Percentiles rank a stretch among this genome's conserved stretches.
These are phyloP conservation scores for Neurospora sp. DNA, from an alignment of 495 filamentous ascomycete species.

Conservation along the genomic window DNA sequence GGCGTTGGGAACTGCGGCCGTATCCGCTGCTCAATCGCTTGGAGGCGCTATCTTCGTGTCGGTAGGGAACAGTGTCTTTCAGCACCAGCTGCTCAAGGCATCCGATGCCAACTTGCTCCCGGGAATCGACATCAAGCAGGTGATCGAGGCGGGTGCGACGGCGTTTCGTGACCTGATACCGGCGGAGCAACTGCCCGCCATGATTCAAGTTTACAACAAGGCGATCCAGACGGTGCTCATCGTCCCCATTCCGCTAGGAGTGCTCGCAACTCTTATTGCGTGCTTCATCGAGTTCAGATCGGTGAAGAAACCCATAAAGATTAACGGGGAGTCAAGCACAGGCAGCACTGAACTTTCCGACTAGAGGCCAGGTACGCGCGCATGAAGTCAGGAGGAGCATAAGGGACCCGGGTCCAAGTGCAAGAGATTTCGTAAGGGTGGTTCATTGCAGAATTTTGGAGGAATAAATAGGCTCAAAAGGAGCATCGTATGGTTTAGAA, in stretches of 20 bases:
- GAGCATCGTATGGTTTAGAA: not conserved
- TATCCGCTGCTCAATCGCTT: conserved; percentile 52
- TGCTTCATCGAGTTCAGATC: conserved; percentile 43
- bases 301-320: conserved; percentile 21
- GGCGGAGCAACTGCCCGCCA: conserved; percentile 14
- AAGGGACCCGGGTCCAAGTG: not conserved
- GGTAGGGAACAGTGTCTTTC: conserved; percentile 52
- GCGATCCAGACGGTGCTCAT: conserved; percentile 22
- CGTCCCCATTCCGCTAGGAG: conserved; percentile 25
- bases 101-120: conserved; percentile 11
- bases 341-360: not conserved
- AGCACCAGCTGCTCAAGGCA: conserved; percentile 37
- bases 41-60: conserved; percentile 54
- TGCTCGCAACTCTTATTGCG: conserved; percentile 26
- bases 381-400: not conserved
- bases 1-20: conserved; percentile 48
- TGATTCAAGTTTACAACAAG: conserved; percentile 22
- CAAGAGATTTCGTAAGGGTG: not conserved
- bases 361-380: not conserved
- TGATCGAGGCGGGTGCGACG: conserved; percentile 38
- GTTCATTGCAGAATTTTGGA: not conserved
- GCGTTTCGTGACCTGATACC: conserved; percentile 31
- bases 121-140: conserved; percentile 18
- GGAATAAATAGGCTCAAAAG: not conserved
- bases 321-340: not conserved